Evolutionary conservation across 106 monocot genomes (phyloP), one percentile per base, ranked within the genome.

Genomic region (Narthecium ossifragum): DNA sequence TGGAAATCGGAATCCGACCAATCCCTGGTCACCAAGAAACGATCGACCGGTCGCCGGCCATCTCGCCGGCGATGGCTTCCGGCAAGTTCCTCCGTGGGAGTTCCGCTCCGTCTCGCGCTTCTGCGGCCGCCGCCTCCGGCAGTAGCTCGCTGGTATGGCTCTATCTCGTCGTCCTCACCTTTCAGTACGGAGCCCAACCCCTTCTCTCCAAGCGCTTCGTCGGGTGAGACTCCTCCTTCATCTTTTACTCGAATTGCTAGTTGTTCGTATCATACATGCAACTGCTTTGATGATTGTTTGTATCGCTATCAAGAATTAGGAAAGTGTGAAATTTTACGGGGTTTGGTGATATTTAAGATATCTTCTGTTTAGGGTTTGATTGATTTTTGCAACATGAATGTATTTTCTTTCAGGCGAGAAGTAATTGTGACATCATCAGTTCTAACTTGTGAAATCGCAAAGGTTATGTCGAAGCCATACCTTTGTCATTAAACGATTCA

Each of bases 351-450:
- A 36, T 36, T 5, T 6, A 6, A 10, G 36, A 10, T 36, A 36
- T 6, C 36, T 36, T 5, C 5, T 10, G 10, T 36, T 36, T 5
- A 5, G 10, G 5, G 36, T 6, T 36, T 10, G 7, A 36, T 36
- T 36, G 36, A 36, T 36, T 36, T 36, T 5, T 10, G 10, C 36
- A 36, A 36, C 10, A 10, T 10, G 5, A 49, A 49, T 64, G 48
- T 14, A 11, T 46, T 39, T 63, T 22, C 29, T 31, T 77, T 52
- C 84, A 96, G 96, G 74, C 60, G 60, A 66, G 84, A 86, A 68
- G 90, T 86, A 55, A 86, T 96, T 81, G 90, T 96, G 62, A 96
- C 96, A 17, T 81, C 96, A 63, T 74, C 71, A 45, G 90, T 96
- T 74, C 72, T 96, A 56, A 49, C 75, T 55, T 90, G 86, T 53